These are phyloP conservation scores for Bonia amplexicaulis DNA, from an alignment of 176 grass and related monocot genomes.

Conservation along the genomic window DNA sequence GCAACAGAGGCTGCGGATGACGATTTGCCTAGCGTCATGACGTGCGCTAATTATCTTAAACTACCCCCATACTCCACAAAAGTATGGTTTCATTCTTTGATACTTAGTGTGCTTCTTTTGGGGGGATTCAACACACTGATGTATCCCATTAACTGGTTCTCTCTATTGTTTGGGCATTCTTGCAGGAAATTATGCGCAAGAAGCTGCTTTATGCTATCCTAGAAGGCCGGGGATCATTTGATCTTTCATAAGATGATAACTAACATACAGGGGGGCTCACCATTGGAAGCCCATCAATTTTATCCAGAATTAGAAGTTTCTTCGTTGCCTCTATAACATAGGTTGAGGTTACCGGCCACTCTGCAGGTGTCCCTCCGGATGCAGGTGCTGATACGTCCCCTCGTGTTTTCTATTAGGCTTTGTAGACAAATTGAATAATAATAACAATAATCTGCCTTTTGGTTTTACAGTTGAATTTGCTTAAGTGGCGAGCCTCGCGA, in stretches of 20 bases:
- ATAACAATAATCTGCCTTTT: not conserved
- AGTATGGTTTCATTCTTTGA: slow-evolving; percentile 12
- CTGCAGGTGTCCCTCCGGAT: not conserved
- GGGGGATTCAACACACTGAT: not conserved
- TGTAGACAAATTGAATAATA: not conserved
- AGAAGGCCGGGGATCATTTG: slow-evolving; percentile 92
- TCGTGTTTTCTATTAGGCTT: not conserved
- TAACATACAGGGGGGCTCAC: slow-evolving; percentile 35
- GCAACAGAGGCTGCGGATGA: slow-evolving; percentile 61
- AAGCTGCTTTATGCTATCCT: slow-evolving; percentile 83
- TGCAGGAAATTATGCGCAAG: slow-evolving; percentile 81
- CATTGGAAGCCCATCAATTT: slow-evolving; percentile 26
- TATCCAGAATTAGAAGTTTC: slow-evolving; percentile 27
- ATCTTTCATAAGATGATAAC: slow-evolving; percentile 67
- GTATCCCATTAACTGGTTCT: not conserved
- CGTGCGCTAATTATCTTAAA: slow-evolving; percentile 94
- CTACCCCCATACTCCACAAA: slow-evolving; percentile 84
- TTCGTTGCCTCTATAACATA: slow-evolving; percentile 33
- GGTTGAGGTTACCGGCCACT: slow-evolving; percentile 17
- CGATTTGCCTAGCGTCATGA: slow-evolving; percentile 94
- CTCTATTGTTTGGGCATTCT: not conserved
- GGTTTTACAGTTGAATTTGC: not conserved
- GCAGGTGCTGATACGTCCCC: not conserved
- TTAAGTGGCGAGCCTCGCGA: not conserved
- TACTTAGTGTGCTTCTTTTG: not conserved